Evolutionary conservation across 192 early-diverging fungal genomes (phyloP).

Genomic region (Kickxella alabastrina): DNA sequence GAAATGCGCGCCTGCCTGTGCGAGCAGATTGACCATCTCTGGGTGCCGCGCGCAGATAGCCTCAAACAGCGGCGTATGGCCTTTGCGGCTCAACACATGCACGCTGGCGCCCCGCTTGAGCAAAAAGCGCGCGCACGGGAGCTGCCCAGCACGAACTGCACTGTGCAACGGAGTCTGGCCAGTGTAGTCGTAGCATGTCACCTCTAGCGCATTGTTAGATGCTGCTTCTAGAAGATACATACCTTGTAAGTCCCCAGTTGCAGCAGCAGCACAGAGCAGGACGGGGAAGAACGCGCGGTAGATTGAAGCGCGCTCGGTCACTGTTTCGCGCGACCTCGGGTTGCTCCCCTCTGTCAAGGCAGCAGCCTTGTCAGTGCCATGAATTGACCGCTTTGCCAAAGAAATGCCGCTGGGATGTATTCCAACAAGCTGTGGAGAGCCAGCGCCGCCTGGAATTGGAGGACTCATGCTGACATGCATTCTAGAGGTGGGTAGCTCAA

Average conservation of each 20-base stretch:
- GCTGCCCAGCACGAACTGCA: slow-evolving; percentile 73
- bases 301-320: slow-evolving; percentile 61
- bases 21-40: slow-evolving; percentile 65
- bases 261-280: slow-evolving; percentile 79
- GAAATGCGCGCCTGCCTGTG: slow-evolving; percentile 85
- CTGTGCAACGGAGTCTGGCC: slow-evolving; percentile 83
- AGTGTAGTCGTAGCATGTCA: slow-evolving; percentile 79
- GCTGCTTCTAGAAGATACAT: slow-evolving; percentile 61
- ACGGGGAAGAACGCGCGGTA: slow-evolving; percentile 79
- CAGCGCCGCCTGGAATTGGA: not conserved
- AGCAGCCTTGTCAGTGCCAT: not conserved
- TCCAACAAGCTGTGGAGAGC: not conserved
- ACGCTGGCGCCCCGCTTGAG: slow-evolving; percentile 83
- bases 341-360: not conserved
- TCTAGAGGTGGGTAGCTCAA: slow-evolving; percentile 24
- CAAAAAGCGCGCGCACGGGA: slow-evolving; percentile 69
- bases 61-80: slow-evolving; percentile 87
- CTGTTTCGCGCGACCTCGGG: slow-evolving; percentile 29
- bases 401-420: not conserved
- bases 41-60: slow-evolving; percentile 62
- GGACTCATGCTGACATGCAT: not conserved
- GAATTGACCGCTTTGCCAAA: not conserved
- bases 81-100: slow-evolving; percentile 81
- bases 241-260: slow-evolving; percentile 80
- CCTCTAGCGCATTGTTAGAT: slow-evolving; percentile 53